Evolutionary conservation across 2,329 filamentous ascomycete species (phyloP).

Genomic region (Paecilomyces sp.): DNA sequence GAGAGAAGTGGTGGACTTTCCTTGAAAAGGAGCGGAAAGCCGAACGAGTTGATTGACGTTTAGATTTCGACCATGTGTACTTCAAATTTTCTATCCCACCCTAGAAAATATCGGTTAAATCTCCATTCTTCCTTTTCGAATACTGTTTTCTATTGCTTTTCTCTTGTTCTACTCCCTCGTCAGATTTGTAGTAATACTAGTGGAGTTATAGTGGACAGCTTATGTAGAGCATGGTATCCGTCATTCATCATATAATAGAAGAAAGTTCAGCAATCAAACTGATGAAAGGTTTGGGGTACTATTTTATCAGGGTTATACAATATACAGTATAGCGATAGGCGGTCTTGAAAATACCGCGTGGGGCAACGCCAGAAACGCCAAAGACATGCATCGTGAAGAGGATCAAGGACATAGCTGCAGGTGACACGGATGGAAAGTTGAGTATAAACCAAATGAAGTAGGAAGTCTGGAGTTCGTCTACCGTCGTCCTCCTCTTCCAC

Average conservation of each 20-base stretch:
- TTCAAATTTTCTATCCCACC: not conserved
- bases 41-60: constrained; percentile 10
- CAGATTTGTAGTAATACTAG: too few relatives aligned
- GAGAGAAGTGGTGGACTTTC: constrained; percentile 9
- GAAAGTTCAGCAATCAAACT: not conserved
- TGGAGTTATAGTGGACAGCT: too few relatives aligned
- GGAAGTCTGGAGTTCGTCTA: not conserved
- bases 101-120: too few relatives aligned
- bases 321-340: not conserved
- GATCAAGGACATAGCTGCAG: not conserved
- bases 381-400: not conserved
- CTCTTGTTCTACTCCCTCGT: not conserved
- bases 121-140: too few relatives aligned
- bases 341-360: not conserved
- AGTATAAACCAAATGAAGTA: not conserved
- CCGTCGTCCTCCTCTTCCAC: constrained; percentile 11
- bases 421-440: not conserved
- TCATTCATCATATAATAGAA: too few relatives aligned
- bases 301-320: not conserved
- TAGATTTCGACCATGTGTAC: not conserved
- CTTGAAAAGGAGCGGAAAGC: constrained; percentile 10
- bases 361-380: not conserved
- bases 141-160: not conserved
- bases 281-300: not conserved
- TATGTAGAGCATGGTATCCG: too few relatives aligned